Conservation (phyloP, 768 basidiomycete genomes). For the Suillus americanus region DNA sequence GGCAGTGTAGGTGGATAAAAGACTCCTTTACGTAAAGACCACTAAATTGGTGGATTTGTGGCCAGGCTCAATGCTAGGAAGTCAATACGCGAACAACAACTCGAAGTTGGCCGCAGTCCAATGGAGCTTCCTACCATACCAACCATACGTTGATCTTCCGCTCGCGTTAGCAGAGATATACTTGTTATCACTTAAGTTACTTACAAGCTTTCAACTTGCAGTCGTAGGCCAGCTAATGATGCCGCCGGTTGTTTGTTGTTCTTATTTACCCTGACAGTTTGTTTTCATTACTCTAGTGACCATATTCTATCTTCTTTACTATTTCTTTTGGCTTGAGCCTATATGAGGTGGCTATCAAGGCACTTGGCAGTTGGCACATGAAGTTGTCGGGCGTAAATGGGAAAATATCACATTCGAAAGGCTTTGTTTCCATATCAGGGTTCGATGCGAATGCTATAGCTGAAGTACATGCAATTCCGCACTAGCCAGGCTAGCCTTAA, state of each 20-base stretch:
- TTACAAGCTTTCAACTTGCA: neutral
- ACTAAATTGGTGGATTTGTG: neutral
- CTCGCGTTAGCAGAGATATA: neutral
- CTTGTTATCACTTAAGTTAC: neutral
- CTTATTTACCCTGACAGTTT: neutral
- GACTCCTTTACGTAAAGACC: neutral
- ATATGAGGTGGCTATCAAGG: neutral
- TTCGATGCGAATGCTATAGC: neutral
- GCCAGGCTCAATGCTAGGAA: constrained; percentile 11
- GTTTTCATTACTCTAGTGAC: neutral
- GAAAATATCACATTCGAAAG: neutral
- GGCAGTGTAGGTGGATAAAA: constrained; percentile 18
- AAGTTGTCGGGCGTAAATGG: neutral
- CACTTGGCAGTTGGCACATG: neutral
- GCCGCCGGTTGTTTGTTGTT: neutral
- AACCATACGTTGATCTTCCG: constrained; percentile 8
- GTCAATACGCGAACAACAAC: constrained; percentile 16
- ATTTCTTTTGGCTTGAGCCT: neutral
- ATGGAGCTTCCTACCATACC: constrained; percentile 22
- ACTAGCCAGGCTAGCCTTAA: neutral
- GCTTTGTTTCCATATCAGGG: neutral
- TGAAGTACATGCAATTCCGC: neutral
- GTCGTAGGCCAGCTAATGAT: neutral
- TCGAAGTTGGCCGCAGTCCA: neutral
- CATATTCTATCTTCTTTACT: neutral